Percentiles rank a stretch among this genome's conserved stretches.
These are phyloP conservation scores for Suillus subluteus DNA, from an alignment of 768 basidiomycete species.

Conservation along the genomic window DNA sequence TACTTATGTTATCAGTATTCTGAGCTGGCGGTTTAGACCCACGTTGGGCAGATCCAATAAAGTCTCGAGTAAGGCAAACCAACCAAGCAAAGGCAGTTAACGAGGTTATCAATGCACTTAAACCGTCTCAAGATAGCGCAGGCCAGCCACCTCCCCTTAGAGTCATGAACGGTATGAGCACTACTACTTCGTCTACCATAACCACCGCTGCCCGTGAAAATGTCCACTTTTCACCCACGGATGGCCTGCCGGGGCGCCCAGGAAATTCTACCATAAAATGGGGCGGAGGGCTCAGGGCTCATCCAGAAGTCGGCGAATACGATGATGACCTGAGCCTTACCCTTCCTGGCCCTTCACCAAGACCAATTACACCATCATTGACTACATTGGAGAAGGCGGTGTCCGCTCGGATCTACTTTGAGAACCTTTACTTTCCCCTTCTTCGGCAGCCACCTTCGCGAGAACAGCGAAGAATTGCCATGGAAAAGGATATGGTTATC, in stretches of 20 bases:
- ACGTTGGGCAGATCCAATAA: constrained; percentile 87
- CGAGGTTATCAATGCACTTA: constrained; percentile 73
- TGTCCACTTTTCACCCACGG: constrained; percentile 46
- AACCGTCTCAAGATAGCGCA: constrained; percentile 52
- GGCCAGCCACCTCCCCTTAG: constrained; percentile 58
- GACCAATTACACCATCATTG: constrained; percentile 81
- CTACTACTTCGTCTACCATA: constrained; percentile 68
- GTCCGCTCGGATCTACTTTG: constrained; percentile 91
- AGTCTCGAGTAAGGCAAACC: constrained; percentile 67
- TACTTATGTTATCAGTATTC: constrained; percentile 22
- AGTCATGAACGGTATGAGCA: constrained; percentile 80
- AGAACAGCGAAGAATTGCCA: constrained; percentile 80
- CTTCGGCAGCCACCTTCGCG: constrained; percentile 85
- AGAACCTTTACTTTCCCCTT: constrained; percentile 85
- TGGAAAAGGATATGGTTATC: constrained; percentile 84
- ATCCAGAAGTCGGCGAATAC: constrained; percentile 67
- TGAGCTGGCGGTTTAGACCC: constrained; percentile 60
- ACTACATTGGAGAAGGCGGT: constrained; percentile 93
- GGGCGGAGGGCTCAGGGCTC: constrained; percentile 61
- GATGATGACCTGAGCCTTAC: constrained; percentile 42
- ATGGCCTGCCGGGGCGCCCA: constrained; percentile 56
- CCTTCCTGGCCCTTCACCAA: constrained; percentile 25
- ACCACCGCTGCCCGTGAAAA: constrained; percentile 81
- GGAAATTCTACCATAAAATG: constrained; percentile 65
- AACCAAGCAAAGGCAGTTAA: constrained; percentile 76